Percentiles rank a stretch among this genome's conserved stretches.
phyloP scores from a whole-genome alignment of 176 grass and related monocot genomes.

The Dendrocalamus sinicus region DNA sequence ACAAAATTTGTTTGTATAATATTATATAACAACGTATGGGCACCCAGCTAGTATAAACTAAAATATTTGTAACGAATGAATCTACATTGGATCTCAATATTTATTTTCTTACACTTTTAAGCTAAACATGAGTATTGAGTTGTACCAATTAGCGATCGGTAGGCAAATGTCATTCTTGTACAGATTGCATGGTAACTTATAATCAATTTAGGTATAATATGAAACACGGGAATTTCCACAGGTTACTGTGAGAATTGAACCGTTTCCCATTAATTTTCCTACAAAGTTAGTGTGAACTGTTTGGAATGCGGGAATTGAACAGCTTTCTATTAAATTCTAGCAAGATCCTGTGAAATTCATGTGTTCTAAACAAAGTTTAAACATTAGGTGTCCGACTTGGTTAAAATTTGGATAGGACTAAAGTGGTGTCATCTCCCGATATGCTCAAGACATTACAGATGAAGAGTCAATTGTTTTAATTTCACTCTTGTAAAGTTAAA shows the following conservation, averaged over 20 bases:
- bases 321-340: no score
- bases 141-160: neutral
- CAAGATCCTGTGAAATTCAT: no score
- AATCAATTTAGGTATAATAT: neutral
- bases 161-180: neutral
- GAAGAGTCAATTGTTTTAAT: neutral
- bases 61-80: neutral
- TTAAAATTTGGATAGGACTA: neutral
- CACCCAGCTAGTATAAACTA: neutral
- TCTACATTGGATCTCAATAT: neutral
- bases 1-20: no score
- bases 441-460: neutral
- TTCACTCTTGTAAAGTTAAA: neutral
- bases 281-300: no score
- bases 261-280: no score
- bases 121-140: neutral
- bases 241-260: no score
- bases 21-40: no score
- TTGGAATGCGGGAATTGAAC: no score
- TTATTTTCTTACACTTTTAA: neutral
- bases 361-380: neutral
- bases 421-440: neutral
- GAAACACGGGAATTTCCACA: no score
- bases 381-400: neutral
- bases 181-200: neutral